Evolutionary conservation across 2,329 filamentous ascomycete species (phyloP).

Genomic region (Aspergillus clavatus): DNA sequence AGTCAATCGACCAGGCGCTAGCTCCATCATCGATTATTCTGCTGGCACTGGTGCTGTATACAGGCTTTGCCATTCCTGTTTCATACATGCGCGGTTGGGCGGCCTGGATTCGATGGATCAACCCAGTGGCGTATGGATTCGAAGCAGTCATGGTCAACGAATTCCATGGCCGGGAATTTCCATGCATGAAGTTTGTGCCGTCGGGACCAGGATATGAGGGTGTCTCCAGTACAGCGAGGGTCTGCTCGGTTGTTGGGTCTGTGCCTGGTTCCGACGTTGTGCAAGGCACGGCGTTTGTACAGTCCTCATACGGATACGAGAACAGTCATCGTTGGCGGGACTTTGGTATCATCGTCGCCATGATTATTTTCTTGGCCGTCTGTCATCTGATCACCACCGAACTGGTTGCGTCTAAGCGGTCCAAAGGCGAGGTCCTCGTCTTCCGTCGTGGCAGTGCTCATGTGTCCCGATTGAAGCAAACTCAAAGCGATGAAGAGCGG

Average conservation of each 20-base stretch:
- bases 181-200: conserved; percentile 43
- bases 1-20: conserved; percentile 55
- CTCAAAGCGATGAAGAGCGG: conserved; percentile 3
- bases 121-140: conserved; percentile 73
- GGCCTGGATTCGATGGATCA: conserved; percentile 72
- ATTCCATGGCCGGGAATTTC: conserved; percentile 59
- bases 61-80: conserved; percentile 40
- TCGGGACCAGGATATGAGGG: conserved; percentile 35
- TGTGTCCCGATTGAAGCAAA: background rate
- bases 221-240: conserved; percentile 31
- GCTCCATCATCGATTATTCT: conserved; percentile 48
- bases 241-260: conserved; percentile 57
- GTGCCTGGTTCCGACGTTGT: conserved; percentile 50
- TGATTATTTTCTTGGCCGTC: conserved; percentile 54
- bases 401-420: conserved; percentile 56
- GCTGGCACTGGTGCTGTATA: conserved; percentile 38
- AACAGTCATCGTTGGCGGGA: conserved; percentile 60
- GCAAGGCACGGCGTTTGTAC: conserved; percentile 56
- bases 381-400: conserved; percentile 49
- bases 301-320: conserved; percentile 52
- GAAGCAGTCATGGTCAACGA: conserved; percentile 78
- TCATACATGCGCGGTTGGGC: conserved; percentile 69
- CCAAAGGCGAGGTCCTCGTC: conserved; percentile 68
- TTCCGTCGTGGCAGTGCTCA: conserved; percentile 56
- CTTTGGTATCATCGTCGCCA: conserved; percentile 62